phyloP scores from a whole-genome alignment of 805 yeast species.

The Ogataea sp. region DNA sequence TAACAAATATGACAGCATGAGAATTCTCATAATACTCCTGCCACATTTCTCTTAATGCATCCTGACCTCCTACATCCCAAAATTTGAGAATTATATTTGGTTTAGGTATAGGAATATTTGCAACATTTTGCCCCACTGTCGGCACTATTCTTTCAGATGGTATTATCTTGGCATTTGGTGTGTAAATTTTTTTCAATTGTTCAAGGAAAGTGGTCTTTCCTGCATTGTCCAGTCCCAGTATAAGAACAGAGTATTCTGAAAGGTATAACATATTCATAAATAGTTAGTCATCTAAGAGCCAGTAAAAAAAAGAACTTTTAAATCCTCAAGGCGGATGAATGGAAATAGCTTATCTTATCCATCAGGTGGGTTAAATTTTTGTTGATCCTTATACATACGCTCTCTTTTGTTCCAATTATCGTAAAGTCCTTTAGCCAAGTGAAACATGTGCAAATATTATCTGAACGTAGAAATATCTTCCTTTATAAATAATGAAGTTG shows the following conservation, averaged over 20 bases:
- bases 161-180: slow-evolving; percentile 34
- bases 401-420: slow-evolving; percentile 50
- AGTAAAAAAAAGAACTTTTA: background rate
- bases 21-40: slow-evolving; percentile 74
- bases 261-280: background rate
- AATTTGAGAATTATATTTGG: slow-evolving; percentile 52
- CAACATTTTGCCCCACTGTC: slow-evolving; percentile 90
- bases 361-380: background rate
- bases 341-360: no score
- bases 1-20: slow-evolving; percentile 87
- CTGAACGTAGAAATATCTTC: background rate
- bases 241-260: slow-evolving; percentile 62
- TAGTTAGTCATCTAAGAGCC: background rate
- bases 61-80: slow-evolving; percentile 98
- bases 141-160: slow-evolving; percentile 68
- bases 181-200: slow-evolving; percentile 49
- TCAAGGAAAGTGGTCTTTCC: slow-evolving; percentile 86
- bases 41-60: slow-evolving; percentile 80
- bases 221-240: slow-evolving; percentile 90
- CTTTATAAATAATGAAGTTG: no score
- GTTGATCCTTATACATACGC: slow-evolving; percentile 21
- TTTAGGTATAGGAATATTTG: slow-evolving; percentile 29
- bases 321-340: background rate
- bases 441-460: slow-evolving; percentile 42
- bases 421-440: slow-evolving; percentile 54